Evolutionary conservation across 768 basidiomycete genomes (phyloP).

Genomic region (Hydnomerulius pinastri): DNA sequence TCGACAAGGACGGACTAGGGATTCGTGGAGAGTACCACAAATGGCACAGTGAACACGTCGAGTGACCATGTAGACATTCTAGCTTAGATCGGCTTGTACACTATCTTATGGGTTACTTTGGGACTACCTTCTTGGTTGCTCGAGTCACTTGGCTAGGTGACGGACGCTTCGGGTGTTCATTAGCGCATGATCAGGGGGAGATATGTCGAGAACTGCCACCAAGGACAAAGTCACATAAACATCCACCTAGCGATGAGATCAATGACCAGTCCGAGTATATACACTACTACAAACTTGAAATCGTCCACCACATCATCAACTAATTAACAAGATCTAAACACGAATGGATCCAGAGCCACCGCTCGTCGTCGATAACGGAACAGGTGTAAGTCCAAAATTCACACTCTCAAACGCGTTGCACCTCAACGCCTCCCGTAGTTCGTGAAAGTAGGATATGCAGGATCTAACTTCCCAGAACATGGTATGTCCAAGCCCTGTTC

Average conservation of each 20-base stretch:
- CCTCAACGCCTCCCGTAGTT: slow-evolving; percentile 51
- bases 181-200: no score
- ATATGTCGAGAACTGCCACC: background rate
- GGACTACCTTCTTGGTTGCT: background rate
- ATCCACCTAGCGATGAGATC: slow-evolving; percentile 1
- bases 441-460: slow-evolving; percentile 89
- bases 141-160: background rate
- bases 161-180: no score
- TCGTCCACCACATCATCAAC: background rate
- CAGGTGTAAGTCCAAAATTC: slow-evolving; percentile 62
- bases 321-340: background rate
- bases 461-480: slow-evolving; percentile 94
- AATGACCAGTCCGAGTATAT: no score
- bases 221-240: slow-evolving; percentile 25
- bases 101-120: background rate
- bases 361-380: slow-evolving; percentile 87
- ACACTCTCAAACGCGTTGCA: slow-evolving; percentile 8
- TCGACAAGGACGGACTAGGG: background rate
- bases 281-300: background rate
- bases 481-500: slow-evolving; percentile 56
- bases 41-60: background rate
- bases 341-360: slow-evolving; percentile 42
- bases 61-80: background rate
- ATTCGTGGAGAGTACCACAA: background rate
- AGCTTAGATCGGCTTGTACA: no score